Evolutionary conservation across 495 filamentous ascomycete species (phyloP).

Genomic region (Apiosordaria backusii): DNA sequence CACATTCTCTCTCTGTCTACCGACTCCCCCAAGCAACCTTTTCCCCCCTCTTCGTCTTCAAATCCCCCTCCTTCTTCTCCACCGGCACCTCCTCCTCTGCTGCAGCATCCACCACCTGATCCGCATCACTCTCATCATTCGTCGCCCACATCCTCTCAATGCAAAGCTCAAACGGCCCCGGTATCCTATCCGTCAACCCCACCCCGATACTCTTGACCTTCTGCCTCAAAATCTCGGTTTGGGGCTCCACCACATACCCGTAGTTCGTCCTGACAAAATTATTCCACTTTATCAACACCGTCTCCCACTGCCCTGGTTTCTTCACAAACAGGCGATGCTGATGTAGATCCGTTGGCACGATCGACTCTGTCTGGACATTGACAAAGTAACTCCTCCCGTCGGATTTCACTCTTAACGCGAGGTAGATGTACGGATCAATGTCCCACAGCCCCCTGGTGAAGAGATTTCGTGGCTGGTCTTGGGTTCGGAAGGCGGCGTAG

Average conservation of each 20-base stretch:
- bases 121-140: slow-evolving; percentile 50
- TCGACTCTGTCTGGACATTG: slow-evolving; percentile 90
- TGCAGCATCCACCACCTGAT: slow-evolving; percentile 20
- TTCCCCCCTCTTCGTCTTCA: slow-evolving; percentile 48
- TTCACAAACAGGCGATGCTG: slow-evolving; percentile 87
- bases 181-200: slow-evolving; percentile 81
- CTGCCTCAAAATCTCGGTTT: slow-evolving; percentile 78
- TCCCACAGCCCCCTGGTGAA: slow-evolving; percentile 85
- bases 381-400: slow-evolving; percentile 92
- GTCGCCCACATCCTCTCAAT: slow-evolving; percentile 85
- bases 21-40: slow-evolving; percentile 43
- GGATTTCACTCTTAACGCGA: slow-evolving; percentile 84
- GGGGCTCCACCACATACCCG: slow-evolving; percentile 85
- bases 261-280: slow-evolving; percentile 94
- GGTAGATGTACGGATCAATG: slow-evolving; percentile 80
- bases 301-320: slow-evolving; percentile 86
- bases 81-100: slow-evolving; percentile 9
- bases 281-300: slow-evolving; percentile 79
- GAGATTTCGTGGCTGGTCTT: slow-evolving; percentile 55
- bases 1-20: background rate
- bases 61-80: slow-evolving; percentile 29
- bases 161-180: slow-evolving; percentile 78
- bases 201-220: slow-evolving; percentile 83
- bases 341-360: slow-evolving; percentile 89
- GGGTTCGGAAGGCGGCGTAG: slow-evolving; percentile 84